These are phyloP conservation scores for Nannizzia gypsea DNA, from an alignment of 2,329 filamentous ascomycete species.

Conservation along the genomic window DNA sequence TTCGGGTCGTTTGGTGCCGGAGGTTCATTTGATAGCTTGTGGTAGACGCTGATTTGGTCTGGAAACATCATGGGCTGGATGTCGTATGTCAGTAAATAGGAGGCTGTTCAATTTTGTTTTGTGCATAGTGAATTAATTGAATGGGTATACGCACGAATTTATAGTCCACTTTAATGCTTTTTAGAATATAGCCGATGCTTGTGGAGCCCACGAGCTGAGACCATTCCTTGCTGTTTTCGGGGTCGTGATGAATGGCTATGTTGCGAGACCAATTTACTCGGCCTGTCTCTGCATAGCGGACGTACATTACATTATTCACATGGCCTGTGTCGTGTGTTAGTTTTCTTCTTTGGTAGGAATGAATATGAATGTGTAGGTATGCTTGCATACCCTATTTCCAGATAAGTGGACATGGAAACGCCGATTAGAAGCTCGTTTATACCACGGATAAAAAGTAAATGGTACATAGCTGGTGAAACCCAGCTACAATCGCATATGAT, in stretches of 20 bases:
- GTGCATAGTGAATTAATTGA: neutral
- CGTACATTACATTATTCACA: constrained; percentile 78
- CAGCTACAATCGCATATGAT: neutral
- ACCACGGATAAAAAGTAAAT: neutral
- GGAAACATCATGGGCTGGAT: constrained; percentile 68
- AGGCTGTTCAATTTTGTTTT: neutral
- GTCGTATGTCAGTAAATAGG: neutral
- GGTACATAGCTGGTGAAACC: neutral
- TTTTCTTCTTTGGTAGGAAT: neutral
- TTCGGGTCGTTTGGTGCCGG: constrained; percentile 24
- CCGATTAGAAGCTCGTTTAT: neutral
- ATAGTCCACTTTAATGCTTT: constrained; percentile 69
- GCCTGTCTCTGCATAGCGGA: constrained; percentile 69
- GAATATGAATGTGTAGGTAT: neutral
- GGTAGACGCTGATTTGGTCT: constrained; percentile 70
- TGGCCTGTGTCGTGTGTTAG: constrained; percentile 44
- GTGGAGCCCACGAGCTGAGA: constrained; percentile 53
- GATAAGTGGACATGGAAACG: neutral
- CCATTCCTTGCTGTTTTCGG: constrained; percentile 53
- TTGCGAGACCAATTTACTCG: constrained; percentile 68
- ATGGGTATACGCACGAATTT: constrained; percentile 59
- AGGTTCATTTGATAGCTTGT: constrained; percentile 47
- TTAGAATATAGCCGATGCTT: constrained; percentile 61
- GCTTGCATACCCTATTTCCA: neutral
- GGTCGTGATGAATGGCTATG: constrained; percentile 53